Percentiles rank a stretch among this genome's conserved stretches.
phyloP scores from a whole-genome alignment of 148 eudicot species.

The Heliosperma pusillum region DNA sequence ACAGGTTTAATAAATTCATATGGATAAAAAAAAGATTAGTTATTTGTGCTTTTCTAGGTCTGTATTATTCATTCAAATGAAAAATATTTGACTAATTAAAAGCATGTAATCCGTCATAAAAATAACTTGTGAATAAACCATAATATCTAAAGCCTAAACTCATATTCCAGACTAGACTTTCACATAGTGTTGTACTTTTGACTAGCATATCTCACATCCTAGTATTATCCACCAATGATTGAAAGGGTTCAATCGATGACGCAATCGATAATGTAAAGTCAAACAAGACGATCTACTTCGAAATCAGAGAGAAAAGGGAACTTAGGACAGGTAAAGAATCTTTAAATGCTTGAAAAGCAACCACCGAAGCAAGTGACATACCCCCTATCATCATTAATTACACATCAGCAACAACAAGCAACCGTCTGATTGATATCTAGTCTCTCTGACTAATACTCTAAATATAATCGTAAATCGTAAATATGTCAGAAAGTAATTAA shows the following conservation, averaged over 20 bases:
- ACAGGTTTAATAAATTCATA: no score
- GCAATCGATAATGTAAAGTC: conserved; percentile 18
- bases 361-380: not conserved
- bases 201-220: not conserved
- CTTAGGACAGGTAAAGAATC: not conserved
- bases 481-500: not conserved
- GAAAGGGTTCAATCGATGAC: not conserved
- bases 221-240: conserved; percentile 11
- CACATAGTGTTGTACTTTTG: no score
- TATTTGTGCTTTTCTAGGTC: no score
- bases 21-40: no score
- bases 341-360: not conserved
- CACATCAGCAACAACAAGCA: conserved; percentile 15
- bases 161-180: no score
- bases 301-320: not conserved
- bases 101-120: no score
- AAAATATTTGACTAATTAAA: no score
- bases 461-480: no score
- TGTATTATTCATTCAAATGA: no score
- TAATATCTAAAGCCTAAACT: no score
- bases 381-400: not conserved
- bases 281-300: conserved; percentile 16
- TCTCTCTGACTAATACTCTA: no score
- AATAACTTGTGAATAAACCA: no score
- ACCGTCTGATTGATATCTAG: not conserved